Percentiles rank a stretch among this genome's conserved stretches.
These are phyloP conservation scores for Tolypocladium amazonense DNA, from an alignment of 2,329 filamentous ascomycete genomes.

Conservation along the genomic window DNA sequence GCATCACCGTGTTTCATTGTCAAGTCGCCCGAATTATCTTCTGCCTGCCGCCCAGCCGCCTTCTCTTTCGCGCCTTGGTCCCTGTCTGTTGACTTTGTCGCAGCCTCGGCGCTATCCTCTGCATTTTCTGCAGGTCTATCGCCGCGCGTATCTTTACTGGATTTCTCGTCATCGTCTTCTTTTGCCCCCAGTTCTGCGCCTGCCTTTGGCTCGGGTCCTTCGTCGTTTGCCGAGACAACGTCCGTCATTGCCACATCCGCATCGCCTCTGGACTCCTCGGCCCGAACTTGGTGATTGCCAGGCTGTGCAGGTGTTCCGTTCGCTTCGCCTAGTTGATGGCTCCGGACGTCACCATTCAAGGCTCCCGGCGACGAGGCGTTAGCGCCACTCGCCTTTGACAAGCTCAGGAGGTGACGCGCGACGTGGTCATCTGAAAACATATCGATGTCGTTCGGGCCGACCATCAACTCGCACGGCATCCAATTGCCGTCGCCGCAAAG, in stretches of 20 bases:
- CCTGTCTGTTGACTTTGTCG: neutral
- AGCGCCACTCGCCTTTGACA: slow-evolving; percentile 11
- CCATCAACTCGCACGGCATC: slow-evolving; percentile 49
- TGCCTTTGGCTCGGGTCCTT: slow-evolving; percentile 8
- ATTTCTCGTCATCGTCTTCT: neutral
- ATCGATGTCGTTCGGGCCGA: slow-evolving; percentile 43
- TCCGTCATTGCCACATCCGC: slow-evolving; percentile 19
- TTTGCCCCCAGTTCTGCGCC: slow-evolving; percentile 3
- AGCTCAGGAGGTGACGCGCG: slow-evolving; percentile 22
- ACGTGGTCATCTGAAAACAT: slow-evolving; percentile 41
- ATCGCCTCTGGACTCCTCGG: neutral
- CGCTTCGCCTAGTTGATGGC: slow-evolving; percentile 3
- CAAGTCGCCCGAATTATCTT: slow-evolving; percentile 5
- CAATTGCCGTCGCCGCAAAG: slow-evolving; percentile 66
- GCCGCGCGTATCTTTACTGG: neutral
- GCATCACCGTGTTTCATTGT: slow-evolving; percentile 2
- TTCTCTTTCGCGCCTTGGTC: neutral
- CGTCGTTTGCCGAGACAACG: slow-evolving; percentile 9
- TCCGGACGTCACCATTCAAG: slow-evolving; percentile 12
- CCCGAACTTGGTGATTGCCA: no score
- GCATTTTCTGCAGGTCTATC: neutral
- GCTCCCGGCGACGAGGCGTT: slow-evolving; percentile 2
- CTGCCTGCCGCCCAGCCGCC: neutral
- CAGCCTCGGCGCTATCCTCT: neutral
- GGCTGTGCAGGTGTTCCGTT: slow-evolving; percentile 5